phyloP scores from a whole-genome alignment of 805 yeast species.

The Candida sithepensis region DNA sequence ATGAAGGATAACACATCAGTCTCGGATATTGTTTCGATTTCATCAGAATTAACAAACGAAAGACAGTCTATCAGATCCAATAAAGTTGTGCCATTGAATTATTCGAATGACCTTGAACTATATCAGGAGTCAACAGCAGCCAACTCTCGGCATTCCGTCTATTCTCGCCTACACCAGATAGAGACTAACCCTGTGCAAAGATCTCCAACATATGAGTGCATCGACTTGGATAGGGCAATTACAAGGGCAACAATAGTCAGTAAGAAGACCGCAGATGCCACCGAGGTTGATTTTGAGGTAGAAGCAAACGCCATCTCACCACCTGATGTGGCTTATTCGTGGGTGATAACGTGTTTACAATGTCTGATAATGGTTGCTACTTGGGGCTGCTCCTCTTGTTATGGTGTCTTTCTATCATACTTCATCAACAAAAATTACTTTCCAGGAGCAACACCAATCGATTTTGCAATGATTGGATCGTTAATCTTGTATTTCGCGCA shows the following conservation, averaged over 20 bases:
- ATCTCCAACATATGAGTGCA: background rate
- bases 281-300: background rate
- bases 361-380: conserved; percentile 47
- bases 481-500: conserved; percentile 13
- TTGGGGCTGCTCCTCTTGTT: conserved; percentile 67
- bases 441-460: conserved; percentile 49
- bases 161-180: background rate
- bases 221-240: background rate
- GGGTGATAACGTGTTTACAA: conserved; percentile 44
- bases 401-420: conserved; percentile 55
- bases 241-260: background rate
- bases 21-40: background rate
- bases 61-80: background rate
- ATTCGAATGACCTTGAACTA: background rate
- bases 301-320: conserved; percentile 1
- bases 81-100: background rate
- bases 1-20: background rate
- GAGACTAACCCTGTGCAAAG: background rate
- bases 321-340: conserved; percentile 41
- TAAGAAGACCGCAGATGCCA: background rate
- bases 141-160: background rate
- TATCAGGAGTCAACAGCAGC: background rate
- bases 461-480: conserved; percentile 64
- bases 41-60: background rate
- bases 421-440: conserved; percentile 47